phyloP scores from a whole-genome alignment of 148 eudicot species.

The Fagopyrum esculentum region DNA sequence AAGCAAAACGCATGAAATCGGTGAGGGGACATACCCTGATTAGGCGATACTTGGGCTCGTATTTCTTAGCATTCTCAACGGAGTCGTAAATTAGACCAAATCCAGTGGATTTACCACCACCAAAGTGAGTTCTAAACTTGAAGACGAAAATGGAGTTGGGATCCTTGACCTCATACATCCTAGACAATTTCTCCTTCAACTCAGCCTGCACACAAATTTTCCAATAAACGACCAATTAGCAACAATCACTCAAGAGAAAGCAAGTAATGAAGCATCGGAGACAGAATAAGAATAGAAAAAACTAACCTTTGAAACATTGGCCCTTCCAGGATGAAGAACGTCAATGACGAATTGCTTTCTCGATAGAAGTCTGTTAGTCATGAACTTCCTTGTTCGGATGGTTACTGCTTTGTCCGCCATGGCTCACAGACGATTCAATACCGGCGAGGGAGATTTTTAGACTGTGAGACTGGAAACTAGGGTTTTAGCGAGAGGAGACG shows the following conservation, averaged over 20 bases:
- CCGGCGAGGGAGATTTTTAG: not conserved
- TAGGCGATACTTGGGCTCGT: slow-evolving; percentile 80
- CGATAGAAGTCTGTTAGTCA: slow-evolving; percentile 79
- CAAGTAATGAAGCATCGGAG: not conserved
- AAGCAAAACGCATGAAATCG: not conserved
- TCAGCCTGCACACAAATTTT: slow-evolving; percentile 34
- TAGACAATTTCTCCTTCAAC: slow-evolving; percentile 68
- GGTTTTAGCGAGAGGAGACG: not conserved
- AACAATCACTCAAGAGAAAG: not conserved
- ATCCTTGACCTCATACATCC: slow-evolving; percentile 70
- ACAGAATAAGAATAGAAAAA: not conserved
- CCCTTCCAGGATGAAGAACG: slow-evolving; percentile 81
- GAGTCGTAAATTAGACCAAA: slow-evolving; percentile 85
- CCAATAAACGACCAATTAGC: not conserved
- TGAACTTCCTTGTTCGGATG: slow-evolving; percentile 79
- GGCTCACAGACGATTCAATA: slow-evolving; percentile 3
- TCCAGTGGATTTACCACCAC: slow-evolving; percentile 89
- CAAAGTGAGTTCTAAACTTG: slow-evolving; percentile 84
- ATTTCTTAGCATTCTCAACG: slow-evolving; percentile 78
- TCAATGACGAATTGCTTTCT: slow-evolving; percentile 84
- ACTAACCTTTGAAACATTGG: slow-evolving; percentile 77
- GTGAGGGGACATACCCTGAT: slow-evolving; percentile 50
- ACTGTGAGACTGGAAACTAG: not conserved
- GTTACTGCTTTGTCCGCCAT: slow-evolving; percentile 84
- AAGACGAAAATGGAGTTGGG: slow-evolving; percentile 64